phyloP scores from a whole-genome alignment of 345 rosid species.

The Heritiera fomes region DNA sequence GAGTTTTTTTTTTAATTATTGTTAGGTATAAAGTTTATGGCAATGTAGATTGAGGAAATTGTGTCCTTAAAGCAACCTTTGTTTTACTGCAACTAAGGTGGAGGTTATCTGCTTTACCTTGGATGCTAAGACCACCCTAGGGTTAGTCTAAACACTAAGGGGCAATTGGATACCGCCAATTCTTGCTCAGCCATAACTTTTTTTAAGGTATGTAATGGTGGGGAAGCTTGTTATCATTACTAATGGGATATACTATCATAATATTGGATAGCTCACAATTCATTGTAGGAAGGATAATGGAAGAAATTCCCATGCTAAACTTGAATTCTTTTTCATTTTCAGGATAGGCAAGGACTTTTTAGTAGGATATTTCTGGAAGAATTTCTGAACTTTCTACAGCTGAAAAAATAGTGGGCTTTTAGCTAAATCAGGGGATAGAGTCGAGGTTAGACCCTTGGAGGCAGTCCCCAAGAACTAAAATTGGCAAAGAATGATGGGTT shows the following conservation, averaged over 20 bases:
- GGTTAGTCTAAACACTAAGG: conserved; percentile 26
- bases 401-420: neutral
- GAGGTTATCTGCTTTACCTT: conserved; percentile 28
- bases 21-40: neutral
- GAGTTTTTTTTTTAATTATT: neutral
- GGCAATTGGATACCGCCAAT: conserved; percentile 25
- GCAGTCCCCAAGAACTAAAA: too few species aligned
- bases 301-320: neutral
- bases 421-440: too few species aligned
- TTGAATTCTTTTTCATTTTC: neutral
- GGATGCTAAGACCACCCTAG: conserved; percentile 36
- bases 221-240: conserved; percentile 28
- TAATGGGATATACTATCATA: neutral
- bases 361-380: neutral
- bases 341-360: too few species aligned
- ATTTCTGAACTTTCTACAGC: neutral
- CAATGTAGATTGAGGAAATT: conserved; percentile 3
- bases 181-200: conserved; percentile 26
- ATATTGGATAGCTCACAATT: neutral
- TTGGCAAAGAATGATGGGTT: too few species aligned
- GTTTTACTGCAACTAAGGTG: neutral
- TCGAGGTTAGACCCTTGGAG: too few species aligned
- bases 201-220: conserved; percentile 32
- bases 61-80: neutral
- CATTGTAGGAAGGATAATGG: neutral